Base-by-base conservation (phyloP, 768 basidiomycete genomes). In the Auricularia sp. region DNA sequence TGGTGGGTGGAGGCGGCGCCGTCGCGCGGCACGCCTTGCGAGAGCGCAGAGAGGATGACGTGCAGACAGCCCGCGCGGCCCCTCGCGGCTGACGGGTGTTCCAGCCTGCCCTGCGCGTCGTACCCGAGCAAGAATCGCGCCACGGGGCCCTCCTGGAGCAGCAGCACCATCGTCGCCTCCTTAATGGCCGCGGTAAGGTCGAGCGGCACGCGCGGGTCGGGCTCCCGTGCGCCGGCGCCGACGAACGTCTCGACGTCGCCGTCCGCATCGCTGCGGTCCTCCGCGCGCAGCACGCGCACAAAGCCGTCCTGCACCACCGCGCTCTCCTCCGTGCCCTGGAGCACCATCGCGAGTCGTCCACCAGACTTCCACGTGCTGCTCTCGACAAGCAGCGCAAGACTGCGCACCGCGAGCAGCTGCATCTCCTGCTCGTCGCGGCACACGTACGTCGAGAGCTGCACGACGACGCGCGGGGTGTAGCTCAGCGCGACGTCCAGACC, bases 271-370 rank as follows among this genome's bases (percentile, higher is more conserved):
- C 88, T 86, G 35, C 84, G 84, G 0, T 86, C 82, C 59, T 91
- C 88, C 0, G 79, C 77, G 14, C 80, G 81, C 35, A 98, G 74
- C 18, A 88, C 78, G 42, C 80, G 79, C 62, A 85, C 82, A 73
- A 91, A 96, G 0, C 91, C 93, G 56, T 81, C 84, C 34, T 92
- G 76, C 67, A 98, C 92, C 18, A 90, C 82, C n/a, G 91, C 84
- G 0, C 92, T 93, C 68, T 95, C 91, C 56, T 79, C 79, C 65
- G 90, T 93, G 29, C 87, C 81, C 66, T 93, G 87, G 36, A 98
- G 79, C 61, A 96, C 79, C 1, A 88, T 85, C 34, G 88, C 84
- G 61, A 98, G 77, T 43, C 87, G 87, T 8, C 74, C 72, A 61
- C 73, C 74, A 1, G 23, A 14, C 29, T 23, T 59, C 71, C 78